Percentiles rank a stretch among this genome's conserved stretches.
Evolutionary conservation across 371 early-diverging fungal species (phyloP).

Genomic region (Parasitella parasitica): DNA sequence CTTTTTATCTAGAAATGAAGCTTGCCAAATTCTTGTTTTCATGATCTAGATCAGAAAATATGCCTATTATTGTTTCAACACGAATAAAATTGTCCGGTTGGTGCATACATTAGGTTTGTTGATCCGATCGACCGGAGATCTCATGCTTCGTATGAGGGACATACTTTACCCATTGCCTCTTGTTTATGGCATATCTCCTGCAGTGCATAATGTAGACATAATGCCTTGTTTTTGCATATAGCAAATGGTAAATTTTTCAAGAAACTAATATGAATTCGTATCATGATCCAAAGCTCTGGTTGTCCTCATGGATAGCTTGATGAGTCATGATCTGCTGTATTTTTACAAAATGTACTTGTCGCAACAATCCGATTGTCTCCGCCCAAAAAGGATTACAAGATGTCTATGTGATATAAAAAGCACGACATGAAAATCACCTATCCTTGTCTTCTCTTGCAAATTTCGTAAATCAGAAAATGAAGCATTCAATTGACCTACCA

Average conservation of each 20-base stretch:
- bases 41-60: too few species aligned
- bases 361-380: conserved; percentile 9
- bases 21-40: too few species aligned
- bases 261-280: too few species aligned
- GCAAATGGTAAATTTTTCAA: too few species aligned
- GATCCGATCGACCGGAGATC: conserved; percentile 6
- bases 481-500: not conserved
- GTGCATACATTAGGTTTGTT: not conserved
- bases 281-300: too few species aligned
- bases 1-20: too few species aligned
- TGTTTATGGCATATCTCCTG: too few species aligned
- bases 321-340: not conserved
- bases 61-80: not conserved
- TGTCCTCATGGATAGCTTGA: not conserved
- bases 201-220: too few species aligned
- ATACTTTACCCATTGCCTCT: conserved; percentile 1
- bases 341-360: not conserved
- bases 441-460: too few species aligned
- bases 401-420: not conserved
- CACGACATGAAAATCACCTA: not conserved
- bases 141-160: not conserved
- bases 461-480: too few species aligned
- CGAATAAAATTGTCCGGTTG: not conserved
- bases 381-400: not conserved
- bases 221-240: too few species aligned